These are phyloP conservation scores for Trichoderma semiorbis DNA, from an alignment of 2,329 filamentous ascomycete genomes.

Conservation along the genomic window DNA sequence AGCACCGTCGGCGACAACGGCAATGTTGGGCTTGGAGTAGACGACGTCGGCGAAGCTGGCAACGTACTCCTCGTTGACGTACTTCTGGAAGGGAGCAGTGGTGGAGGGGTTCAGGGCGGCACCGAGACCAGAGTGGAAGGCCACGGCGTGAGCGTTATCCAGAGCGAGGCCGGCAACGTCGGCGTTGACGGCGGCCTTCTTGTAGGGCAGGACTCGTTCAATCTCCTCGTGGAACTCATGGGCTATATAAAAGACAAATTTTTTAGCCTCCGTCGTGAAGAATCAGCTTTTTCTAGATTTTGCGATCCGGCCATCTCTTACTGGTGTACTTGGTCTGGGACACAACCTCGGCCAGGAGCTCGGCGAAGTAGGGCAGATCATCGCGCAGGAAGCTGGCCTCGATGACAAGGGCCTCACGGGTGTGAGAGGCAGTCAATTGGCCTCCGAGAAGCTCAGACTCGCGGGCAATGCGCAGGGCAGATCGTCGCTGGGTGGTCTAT, in stretches of 20 bases:
- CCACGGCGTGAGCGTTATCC: constrained; percentile 79
- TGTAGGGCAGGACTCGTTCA: constrained; percentile 68
- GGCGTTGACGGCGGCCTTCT: constrained; percentile 69
- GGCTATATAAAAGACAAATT: constrained; percentile 47
- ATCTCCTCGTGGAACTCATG: constrained; percentile 91
- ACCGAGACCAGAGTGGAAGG: constrained; percentile 92
- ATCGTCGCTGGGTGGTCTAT: constrained; percentile 82
- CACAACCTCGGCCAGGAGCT: constrained; percentile 89
- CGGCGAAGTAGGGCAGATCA: constrained; percentile 95
- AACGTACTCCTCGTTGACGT: constrained; percentile 73
- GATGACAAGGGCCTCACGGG: constrained; percentile 87
- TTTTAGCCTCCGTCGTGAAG: neutral
- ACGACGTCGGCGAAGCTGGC: constrained; percentile 72
- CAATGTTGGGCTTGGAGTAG: constrained; percentile 87
- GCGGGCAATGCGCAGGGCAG: constrained; percentile 86
- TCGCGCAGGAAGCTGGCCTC: constrained; percentile 93
- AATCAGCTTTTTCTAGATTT: neutral
- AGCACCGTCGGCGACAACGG: constrained; percentile 85
- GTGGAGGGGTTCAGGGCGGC: constrained; percentile 70
- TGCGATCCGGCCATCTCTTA: constrained; percentile 41
- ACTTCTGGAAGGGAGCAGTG: constrained; percentile 70
- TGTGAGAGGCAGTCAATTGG: constrained; percentile 82
- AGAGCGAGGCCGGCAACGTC: constrained; percentile 66
- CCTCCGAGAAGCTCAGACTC: constrained; percentile 94
- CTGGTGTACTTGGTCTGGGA: constrained; percentile 81